Evolutionary conservation across 495 filamentous ascomycete species (phyloP), one percentile per base, ranked within the genome.

Genomic region (Chaetomium fimeti): DNA sequence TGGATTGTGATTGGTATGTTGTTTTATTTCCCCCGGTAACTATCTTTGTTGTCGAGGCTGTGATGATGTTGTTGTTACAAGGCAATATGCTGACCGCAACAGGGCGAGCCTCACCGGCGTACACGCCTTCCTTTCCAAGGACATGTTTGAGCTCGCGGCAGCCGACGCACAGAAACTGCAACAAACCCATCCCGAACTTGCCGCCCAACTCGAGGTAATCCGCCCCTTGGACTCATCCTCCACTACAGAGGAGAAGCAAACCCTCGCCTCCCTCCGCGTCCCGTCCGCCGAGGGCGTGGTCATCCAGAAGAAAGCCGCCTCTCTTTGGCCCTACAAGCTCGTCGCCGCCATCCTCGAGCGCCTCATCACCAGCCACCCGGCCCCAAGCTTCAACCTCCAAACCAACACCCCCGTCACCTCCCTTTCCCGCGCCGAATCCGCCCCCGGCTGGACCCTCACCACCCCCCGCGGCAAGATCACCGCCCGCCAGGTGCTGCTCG

Each of bases 251-350:
- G 3, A 25, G 62, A 40, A 18, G 2, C 40, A 56, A 28, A 73
- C 64, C 3, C 66, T 78, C 8, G 71, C 72, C 18, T 67, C 69
- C 18, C 65, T 79, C 3, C 65, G 76, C 11, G 70, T 83, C 20
- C 79, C 79, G 0, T 61, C 73, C 11, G 76, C 77, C 4, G 63
- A 71, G 9, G 84, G 83, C 11, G 84, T 78, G 15, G 69, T 86
- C 24, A 62, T 82, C 53, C 72, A 77, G 57, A 74, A 72, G 24
- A 71, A 77, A 29, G 84, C 84, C 0, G 81, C 81, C 6, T 79
- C 77, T 42, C 52, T 86, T 1, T 95, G 90, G 91, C 92, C 92
- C 0, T 95, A 94, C 70, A 92, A 91, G 70, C 83, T 92, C 20
- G 85, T 94, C 9, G 79, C 86, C 0, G 84, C 82, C 55, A 73